A percentile compares a stretch with the other conserved stretches of the same genome.
phyloP scores from a whole-genome alignment of 1,139 yeast genomes.

The Sugiyamaella grinbergsii region DNA sequence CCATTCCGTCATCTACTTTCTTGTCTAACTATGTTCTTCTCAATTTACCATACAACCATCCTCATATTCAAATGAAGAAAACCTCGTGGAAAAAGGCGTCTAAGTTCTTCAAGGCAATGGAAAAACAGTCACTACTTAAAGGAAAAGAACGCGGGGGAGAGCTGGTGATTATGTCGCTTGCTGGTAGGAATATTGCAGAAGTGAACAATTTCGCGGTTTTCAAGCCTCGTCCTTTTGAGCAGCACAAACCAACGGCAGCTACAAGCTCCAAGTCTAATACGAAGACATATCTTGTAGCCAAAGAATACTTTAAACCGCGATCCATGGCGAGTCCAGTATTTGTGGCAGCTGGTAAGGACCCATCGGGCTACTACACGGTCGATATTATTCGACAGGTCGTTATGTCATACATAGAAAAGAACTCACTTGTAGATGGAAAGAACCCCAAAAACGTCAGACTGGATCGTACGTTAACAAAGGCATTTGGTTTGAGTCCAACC shows the following conservation, averaged over 20 bases:
- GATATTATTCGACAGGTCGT: constrained; percentile 57
- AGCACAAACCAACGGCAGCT: constrained; percentile 3
- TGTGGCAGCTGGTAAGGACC: constrained; percentile 46
- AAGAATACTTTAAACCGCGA: constrained; percentile 37
- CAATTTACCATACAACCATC: constrained; percentile 65
- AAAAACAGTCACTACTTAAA: constrained; percentile 64
- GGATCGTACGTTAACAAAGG: constrained; percentile 51
- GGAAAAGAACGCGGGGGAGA: constrained; percentile 81
- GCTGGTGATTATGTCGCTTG: constrained; percentile 55
- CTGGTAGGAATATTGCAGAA: constrained; percentile 53
- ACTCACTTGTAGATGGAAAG: constrained; percentile 54
- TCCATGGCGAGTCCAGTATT: constrained; percentile 46
- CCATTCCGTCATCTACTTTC: constrained; percentile 62
- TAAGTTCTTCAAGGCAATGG: constrained; percentile 83
- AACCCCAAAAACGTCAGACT: constrained; percentile 53
- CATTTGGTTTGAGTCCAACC: constrained; percentile 35
- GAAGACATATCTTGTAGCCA: constrained; percentile 18
- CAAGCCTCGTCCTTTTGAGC: constrained; percentile 42
- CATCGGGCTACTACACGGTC: constrained; percentile 52
- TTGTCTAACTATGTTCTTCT: constrained; percentile 68
- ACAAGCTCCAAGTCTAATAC: neutral
- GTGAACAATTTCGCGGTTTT: constrained; percentile 68
- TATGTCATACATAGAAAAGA: constrained; percentile 56
- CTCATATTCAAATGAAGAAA: constrained; percentile 69
- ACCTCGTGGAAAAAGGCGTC: constrained; percentile 90